Conservation (phyloP, 371 early-diverging fungal species). For the Syncephalastrum sp. region DNA sequence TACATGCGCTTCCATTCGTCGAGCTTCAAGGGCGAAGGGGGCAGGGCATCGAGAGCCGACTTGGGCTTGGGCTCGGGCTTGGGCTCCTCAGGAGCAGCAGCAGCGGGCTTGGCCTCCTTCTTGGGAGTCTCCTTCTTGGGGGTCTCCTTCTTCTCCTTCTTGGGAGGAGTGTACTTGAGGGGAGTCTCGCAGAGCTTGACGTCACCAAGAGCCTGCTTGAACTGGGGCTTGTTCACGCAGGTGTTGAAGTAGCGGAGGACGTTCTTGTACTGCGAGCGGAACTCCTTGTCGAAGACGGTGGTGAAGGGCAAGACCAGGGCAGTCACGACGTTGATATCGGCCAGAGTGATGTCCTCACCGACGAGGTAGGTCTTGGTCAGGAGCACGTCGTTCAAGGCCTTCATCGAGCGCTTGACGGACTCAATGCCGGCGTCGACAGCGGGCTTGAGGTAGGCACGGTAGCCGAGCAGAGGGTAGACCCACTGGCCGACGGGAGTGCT, state of each 20-base stretch:
- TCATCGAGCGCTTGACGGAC: constrained; percentile 61
- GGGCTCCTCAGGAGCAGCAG: constrained; percentile 54
- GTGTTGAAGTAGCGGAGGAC: constrained; percentile 87
- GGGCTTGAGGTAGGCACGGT: constrained; percentile 64
- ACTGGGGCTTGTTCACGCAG: constrained; percentile 74
- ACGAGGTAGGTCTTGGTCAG: constrained; percentile 86
- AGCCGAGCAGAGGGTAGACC: constrained; percentile 72
- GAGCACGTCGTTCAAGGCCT: constrained; percentile 72
- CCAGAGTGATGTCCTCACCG: constrained; percentile 87
- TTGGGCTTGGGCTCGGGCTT: constrained; percentile 87
- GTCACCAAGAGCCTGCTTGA: constrained; percentile 80
- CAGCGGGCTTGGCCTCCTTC: constrained; percentile 48
- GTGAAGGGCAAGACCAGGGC: constrained; percentile 64
- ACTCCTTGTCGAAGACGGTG: constrained; percentile 57
- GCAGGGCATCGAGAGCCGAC: constrained; percentile 89
- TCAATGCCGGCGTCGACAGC: constrained; percentile 66
- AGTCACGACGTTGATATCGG: constrained; percentile 77
- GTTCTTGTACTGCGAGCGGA: constrained; percentile 83
- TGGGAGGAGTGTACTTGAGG: constrained; percentile 49
- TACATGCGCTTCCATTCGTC: constrained; percentile 97
- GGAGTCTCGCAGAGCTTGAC: constrained; percentile 59
- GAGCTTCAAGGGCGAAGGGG: constrained; percentile 77
- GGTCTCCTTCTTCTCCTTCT: constrained; percentile 53
- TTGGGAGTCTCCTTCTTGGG: constrained; percentile 41
- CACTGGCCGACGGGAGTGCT: constrained; percentile 42